phyloP scores from a whole-genome alignment of 2,329 filamentous ascomycete species.

The Penicillium concentricum region DNA sequence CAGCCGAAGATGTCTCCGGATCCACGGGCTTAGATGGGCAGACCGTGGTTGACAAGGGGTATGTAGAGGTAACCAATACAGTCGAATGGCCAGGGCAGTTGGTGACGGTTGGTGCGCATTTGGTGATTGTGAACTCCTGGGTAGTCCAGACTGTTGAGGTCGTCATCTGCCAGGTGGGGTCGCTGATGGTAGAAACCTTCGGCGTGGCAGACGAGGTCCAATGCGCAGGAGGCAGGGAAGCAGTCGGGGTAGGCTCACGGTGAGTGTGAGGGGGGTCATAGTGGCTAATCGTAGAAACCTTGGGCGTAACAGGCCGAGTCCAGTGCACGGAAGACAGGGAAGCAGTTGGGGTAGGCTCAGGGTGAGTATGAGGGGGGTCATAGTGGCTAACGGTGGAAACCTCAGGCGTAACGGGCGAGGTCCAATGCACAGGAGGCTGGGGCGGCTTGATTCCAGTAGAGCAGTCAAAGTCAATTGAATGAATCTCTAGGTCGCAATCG shows the following conservation, averaged over 20 bases:
- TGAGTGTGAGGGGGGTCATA: neutral
- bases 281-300: neutral
- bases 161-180: constrained; percentile 4
- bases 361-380: neutral
- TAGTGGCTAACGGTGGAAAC: neutral
- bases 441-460: constrained; percentile 15
- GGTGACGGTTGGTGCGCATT: constrained; percentile 34
- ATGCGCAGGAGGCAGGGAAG: neutral
- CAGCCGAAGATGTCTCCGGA: neutral
- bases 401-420: neutral
- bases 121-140: constrained; percentile 33
- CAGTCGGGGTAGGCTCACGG: neutral
- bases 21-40: constrained; percentile 40
- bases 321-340: neutral
- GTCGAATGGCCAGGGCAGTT: constrained; percentile 53
- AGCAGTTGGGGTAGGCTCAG: neutral
- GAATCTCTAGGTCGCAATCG: constrained; percentile 64
- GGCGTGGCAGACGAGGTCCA: neutral
- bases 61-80: constrained; percentile 51
- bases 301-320: neutral
- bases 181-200: neutral
- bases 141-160: constrained; percentile 35
- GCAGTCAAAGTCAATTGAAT: constrained; percentile 21
- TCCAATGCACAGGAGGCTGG: neutral
- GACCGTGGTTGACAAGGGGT: constrained; percentile 58